Evolutionary conservation across 306 rosid genomes (phyloP).

Genomic region (Astragalus membranaceus): DNA sequence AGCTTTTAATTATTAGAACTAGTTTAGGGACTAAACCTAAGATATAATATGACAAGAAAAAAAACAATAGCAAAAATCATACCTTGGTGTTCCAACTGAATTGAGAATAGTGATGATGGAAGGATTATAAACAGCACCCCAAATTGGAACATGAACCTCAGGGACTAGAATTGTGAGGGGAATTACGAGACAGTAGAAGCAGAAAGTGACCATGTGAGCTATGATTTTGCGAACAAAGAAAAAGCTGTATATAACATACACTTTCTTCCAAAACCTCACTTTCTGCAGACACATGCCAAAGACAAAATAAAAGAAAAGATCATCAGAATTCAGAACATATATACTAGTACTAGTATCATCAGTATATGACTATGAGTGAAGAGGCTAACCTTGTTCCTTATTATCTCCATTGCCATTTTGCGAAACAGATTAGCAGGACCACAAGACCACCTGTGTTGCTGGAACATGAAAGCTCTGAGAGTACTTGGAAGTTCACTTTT

Average conservation of each 20-base stretch:
- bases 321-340: too few relatives aligned
- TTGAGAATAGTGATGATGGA: conserved; percentile 93
- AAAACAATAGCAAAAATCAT: neutral
- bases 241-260: too few relatives aligned
- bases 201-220: too few relatives aligned
- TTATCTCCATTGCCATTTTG: conserved; percentile 93
- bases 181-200: too few relatives aligned
- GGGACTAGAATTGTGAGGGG: conserved; percentile 94
- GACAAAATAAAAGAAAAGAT: too few relatives aligned
- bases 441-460: conserved; percentile 98
- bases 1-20: too few relatives aligned
- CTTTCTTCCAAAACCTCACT: too few relatives aligned
- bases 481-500: conserved; percentile 99
- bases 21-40: too few relatives aligned
- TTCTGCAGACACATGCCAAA: too few relatives aligned
- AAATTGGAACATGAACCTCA: conserved; percentile 91
- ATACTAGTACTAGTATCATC: too few relatives aligned
- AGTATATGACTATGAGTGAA: too few relatives aligned
- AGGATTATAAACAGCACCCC: conserved; percentile 99
- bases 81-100: conserved; percentile 99
- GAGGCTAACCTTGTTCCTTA: conserved; percentile 53
- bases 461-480: conserved; percentile 94
- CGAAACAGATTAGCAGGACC: conserved; percentile 98
- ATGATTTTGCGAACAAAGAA: too few relatives aligned
- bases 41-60: neutral